These are phyloP conservation scores for Typha latifolia DNA, from an alignment of 176 grass and related monocot species.

Conservation along the genomic window DNA sequence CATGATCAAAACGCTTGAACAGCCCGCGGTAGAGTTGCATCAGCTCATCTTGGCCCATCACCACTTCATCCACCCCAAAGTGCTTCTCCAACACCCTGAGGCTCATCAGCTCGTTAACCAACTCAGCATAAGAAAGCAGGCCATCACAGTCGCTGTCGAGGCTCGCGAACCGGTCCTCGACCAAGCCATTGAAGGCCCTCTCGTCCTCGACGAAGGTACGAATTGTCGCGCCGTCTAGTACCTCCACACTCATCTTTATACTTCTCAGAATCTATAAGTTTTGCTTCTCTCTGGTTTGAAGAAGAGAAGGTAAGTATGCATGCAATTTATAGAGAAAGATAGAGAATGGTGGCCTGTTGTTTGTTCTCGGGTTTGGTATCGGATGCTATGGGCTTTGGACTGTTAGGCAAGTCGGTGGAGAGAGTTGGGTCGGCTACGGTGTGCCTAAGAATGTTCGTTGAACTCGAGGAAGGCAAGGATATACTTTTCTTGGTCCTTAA, in stretches of 20 bases:
- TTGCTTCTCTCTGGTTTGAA: background rate
- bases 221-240: conserved; percentile 22
- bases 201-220: conserved; percentile 19
- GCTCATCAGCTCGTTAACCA: conserved; percentile 19
- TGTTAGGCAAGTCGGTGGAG: no score
- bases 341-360: no score
- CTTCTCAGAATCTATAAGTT: background rate
- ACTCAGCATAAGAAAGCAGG: conserved; percentile 13
- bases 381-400: no score
- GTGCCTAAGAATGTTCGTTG: no score
- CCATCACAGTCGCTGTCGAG: conserved; percentile 17
- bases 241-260: conserved; percentile 27
- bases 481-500: no score
- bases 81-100: conserved; percentile 26
- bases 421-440: no score
- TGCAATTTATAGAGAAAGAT: no score
- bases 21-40: conserved; percentile 3
- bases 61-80: conserved; percentile 10
- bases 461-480: no score
- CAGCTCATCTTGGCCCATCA: background rate
- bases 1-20: conserved; percentile 20
- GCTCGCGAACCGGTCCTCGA: conserved; percentile 17
- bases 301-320: background rate
- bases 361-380: no score
- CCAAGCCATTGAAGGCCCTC: conserved; percentile 4